Base-by-base conservation (phyloP, 805 yeast species). In the Candida sanyiensis region DNA sequence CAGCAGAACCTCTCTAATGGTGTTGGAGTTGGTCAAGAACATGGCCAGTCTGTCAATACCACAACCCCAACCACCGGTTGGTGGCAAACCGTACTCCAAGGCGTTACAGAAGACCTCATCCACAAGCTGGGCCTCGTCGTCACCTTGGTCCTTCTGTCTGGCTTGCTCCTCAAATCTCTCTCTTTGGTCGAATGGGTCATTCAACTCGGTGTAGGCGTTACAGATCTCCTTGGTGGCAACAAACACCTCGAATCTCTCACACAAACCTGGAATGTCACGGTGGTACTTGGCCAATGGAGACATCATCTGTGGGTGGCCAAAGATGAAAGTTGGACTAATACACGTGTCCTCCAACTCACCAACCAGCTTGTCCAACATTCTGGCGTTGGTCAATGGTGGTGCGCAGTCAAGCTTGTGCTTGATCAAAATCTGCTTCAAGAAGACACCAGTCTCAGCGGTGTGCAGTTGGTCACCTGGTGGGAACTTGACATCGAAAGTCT, bases 51-150 rank as follows among this genome's bases (percentile, higher is more conserved):
- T 83, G 69, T 90, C 98, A 53, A 90, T 89, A 76, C 98, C 98
- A 70, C 95, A 83, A 56, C 98, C 98, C 97, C 97, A 90, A 54
- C 98, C 98, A 65, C 95, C 97, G 54, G 97, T 93, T 57, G 98
- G 98, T 44, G 98, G 98, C 58, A 90, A 76, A 67, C 97, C 98
- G 66, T 87, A 90, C 72, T 90, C 98, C 58, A 90, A 77, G 51
- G 98, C 97, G 57, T 89, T 85, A 73, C 95, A 83, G 89, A 90
- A 90, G 49, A 85, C 83, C 72, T 90, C 98, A 64, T 90, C 98
- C 49, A 93, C 75, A 65, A 88, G 61, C 73, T 90, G 97, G 46
- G 96, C 98, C 72, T 93, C 98, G 60, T 90, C 98, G 61, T 90
- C 98, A 73, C 98, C 98, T 68, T 87, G 96, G 51, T 72, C 97